A percentile compares a stretch with the other conserved stretches of the same genome.
phyloP scores from a whole-genome alignment of 2,329 filamentous ascomycete genomes.

The Colletotrichum liaoningense region DNA sequence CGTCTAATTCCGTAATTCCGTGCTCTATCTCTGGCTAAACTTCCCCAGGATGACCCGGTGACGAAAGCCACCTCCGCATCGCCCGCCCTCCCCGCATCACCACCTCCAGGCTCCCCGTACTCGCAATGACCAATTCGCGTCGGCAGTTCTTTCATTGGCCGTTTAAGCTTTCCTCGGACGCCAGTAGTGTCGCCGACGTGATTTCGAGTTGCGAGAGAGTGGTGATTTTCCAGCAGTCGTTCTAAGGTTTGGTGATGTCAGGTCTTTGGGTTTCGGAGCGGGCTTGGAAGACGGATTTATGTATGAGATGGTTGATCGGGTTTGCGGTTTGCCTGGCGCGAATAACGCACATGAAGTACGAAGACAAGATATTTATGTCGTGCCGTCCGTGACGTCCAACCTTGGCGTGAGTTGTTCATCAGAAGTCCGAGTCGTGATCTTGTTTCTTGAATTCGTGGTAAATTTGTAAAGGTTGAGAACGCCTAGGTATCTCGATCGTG shows the following conservation, averaged over 20 bases:
- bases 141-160: slow-evolving; percentile 22
- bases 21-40: neutral
- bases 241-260: slow-evolving; percentile 2
- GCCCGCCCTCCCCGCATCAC: slow-evolving; percentile 14
- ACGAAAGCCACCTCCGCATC: neutral
- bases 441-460: neutral
- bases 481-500: neutral
- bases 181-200: slow-evolving; percentile 7
- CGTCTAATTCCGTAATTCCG: neutral
- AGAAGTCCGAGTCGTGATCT: neutral
- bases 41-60: slow-evolving; percentile 4
- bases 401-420: neutral
- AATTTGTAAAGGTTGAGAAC: neutral
- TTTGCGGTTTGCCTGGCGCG: neutral
- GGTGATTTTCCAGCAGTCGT: neutral
- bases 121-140: slow-evolving; percentile 7
- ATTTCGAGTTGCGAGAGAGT: no score
- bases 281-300: neutral
- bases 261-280: neutral
- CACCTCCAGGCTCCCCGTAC: neutral
- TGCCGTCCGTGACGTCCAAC: neutral
- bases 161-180: slow-evolving; percentile 4
- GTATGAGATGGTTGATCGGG: neutral
- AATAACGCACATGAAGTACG: neutral
- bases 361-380: neutral